phyloP scores from a whole-genome alignment of 2,329 filamentous ascomycete species.

The Dothideomycetes sp. region DNA sequence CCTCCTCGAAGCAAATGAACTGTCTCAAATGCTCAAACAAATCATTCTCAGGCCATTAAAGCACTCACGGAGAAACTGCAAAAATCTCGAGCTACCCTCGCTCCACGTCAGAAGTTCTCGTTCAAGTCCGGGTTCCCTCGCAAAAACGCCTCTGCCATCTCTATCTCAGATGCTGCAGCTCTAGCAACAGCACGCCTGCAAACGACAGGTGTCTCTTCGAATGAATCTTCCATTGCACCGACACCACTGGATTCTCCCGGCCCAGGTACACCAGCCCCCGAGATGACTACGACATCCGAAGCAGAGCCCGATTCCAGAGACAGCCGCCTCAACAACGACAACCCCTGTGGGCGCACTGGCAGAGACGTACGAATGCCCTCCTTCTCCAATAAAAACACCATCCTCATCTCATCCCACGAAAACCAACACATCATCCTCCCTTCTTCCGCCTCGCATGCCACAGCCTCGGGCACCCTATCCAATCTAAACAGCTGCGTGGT shows the following conservation, averaged over 20 bases:
- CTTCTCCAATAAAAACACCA: constrained; percentile 42
- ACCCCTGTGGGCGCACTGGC: not conserved
- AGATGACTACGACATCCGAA: constrained; percentile 6
- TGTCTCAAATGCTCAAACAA: not conserved
- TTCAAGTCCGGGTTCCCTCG: constrained; percentile 48
- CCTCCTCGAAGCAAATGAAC: too few relatives aligned
- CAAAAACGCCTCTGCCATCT: constrained; percentile 35
- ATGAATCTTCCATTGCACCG: constrained; percentile 29
- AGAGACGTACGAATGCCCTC: constrained; percentile 32
- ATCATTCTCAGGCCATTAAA: constrained; percentile 57
- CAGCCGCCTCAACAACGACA: not conserved
- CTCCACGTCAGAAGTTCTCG: constrained; percentile 69
- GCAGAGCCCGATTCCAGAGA: constrained; percentile 6
- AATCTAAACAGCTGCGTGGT: constrained; percentile 62
- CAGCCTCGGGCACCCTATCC: constrained; percentile 61
- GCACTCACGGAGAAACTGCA: constrained; percentile 67
- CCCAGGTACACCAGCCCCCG: constrained; percentile 14
- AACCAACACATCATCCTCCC: constrained; percentile 70
- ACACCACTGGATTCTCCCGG: constrained; percentile 18
- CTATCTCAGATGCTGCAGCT: constrained; percentile 45
- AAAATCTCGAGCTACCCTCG: constrained; percentile 50
- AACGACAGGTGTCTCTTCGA: constrained; percentile 11
- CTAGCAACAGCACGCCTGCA: constrained; percentile 25
- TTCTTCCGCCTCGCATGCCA: constrained; percentile 56
- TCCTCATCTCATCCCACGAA: constrained; percentile 49